Percentiles rank a stretch among this genome's conserved stretches.
Conservation (phyloP, 495 filamentous ascomycete species). For the Penicillium pancosmium region DNA sequence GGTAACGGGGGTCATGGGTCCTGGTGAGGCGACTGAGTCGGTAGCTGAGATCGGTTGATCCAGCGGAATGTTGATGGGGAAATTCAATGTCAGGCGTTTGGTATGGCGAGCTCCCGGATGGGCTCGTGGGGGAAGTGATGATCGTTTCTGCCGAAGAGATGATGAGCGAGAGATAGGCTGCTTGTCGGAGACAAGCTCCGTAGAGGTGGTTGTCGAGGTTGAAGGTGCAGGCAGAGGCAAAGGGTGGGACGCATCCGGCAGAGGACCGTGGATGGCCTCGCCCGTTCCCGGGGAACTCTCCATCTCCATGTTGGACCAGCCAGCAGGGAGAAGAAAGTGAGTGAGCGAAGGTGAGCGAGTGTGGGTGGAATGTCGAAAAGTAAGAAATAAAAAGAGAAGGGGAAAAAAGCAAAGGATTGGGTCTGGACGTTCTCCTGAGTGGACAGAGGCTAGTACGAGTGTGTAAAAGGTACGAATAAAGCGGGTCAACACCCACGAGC, state of each 20-base stretch:
- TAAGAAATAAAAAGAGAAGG: constrained; percentile 7
- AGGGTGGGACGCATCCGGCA: constrained; percentile 40
- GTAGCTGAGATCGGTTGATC: constrained; percentile 31
- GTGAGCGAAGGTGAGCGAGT: constrained; percentile 8
- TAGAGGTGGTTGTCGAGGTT: constrained; percentile 11
- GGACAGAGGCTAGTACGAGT: too few species aligned
- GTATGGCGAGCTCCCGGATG: constrained; percentile 59
- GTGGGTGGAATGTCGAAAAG: neutral
- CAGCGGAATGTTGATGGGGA: constrained; percentile 61
- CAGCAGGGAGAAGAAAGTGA: constrained; percentile 20
- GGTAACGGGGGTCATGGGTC: constrained; percentile 41
- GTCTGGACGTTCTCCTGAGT: constrained; percentile 27
- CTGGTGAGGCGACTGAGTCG: constrained; percentile 39
- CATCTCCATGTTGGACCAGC: constrained; percentile 35
- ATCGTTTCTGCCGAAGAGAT: constrained; percentile 42
- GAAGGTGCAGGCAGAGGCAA: constrained; percentile 11
- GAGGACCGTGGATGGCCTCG: constrained; percentile 30
- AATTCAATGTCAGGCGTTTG: constrained; percentile 79
- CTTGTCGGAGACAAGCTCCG: constrained; percentile 24
- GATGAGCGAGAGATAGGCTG: constrained; percentile 22
- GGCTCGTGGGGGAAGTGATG: constrained; percentile 56
- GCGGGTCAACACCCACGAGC: constrained; percentile 24
- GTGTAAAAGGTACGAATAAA: neutral
- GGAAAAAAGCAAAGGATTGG: constrained; percentile 9
- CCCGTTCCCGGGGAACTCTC: constrained; percentile 40